Conservation (phyloP, 441 rosid genomes). For the Adansonia gregorii region DNA sequence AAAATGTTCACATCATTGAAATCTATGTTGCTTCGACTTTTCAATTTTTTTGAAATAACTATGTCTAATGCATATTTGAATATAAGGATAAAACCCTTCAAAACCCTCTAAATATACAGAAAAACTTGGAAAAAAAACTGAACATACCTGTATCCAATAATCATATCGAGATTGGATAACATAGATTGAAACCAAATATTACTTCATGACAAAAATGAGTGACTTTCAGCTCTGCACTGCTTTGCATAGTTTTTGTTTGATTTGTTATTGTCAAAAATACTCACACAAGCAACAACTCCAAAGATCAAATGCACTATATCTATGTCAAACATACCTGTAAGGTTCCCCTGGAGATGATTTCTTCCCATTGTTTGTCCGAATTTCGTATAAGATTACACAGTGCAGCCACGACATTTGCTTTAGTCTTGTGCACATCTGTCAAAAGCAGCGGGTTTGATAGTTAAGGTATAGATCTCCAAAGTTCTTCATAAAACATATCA, state of each 20-base stretch:
- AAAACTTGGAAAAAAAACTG: too few species aligned
- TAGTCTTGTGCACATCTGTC: slow-evolving; percentile 94
- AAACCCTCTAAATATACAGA: slow-evolving; percentile 37
- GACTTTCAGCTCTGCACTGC: neutral
- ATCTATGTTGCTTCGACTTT: too few species aligned
- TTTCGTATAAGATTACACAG: slow-evolving; percentile 95
- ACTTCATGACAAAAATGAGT: neutral
- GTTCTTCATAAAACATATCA: slow-evolving; percentile 80
- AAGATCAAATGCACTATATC: neutral
- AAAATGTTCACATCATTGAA: slow-evolving; percentile 32
- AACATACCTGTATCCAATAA: too few species aligned
- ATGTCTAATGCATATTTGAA: too few species aligned
- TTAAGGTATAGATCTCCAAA: slow-evolving; percentile 84
- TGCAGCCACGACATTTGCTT: slow-evolving; percentile 97
- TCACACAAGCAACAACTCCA: neutral
- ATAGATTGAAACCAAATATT: neutral
- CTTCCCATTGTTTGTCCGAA: slow-evolving; percentile 85
- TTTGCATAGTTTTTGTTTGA: neutral
- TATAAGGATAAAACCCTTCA: too few species aligned
- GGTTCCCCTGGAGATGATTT: slow-evolving; percentile 87
- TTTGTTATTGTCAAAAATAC: neutral
- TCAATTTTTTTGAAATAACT: too few species aligned
- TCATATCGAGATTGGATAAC: too few species aligned
- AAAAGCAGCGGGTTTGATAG: slow-evolving; percentile 71
- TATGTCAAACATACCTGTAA: slow-evolving; percentile 64